phyloP scores from a whole-genome alignment of 1,284 basidiomycete genomes.

The Neotropicomus parvogracilis region DNA sequence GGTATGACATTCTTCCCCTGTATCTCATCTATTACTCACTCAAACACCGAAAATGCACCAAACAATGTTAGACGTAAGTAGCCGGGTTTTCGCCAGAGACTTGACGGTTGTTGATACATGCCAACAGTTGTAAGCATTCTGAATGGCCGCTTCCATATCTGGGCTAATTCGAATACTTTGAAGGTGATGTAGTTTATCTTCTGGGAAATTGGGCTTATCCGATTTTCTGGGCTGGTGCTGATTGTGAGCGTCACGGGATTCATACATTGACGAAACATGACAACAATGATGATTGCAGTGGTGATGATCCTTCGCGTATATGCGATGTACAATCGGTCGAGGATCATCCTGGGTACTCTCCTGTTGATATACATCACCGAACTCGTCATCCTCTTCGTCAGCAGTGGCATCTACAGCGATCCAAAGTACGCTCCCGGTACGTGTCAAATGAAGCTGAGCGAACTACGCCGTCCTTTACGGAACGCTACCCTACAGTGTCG shows the following conservation, averaged over 20 bases:
- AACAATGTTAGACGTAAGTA: slow-evolving; percentile 2
- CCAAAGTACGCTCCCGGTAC: background rate
- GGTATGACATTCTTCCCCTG: background rate
- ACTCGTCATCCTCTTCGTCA: background rate
- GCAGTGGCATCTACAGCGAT: background rate
- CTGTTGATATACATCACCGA: background rate
- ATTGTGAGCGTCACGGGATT: slow-evolving; percentile 2
- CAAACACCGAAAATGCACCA: background rate
- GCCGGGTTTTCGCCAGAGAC: background rate
- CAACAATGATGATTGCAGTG: background rate
- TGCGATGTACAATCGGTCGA: slow-evolving; percentile 1
- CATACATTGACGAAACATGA: background rate
- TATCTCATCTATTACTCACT: background rate
- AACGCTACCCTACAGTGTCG: background rate
- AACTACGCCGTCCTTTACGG: background rate
- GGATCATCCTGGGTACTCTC: background rate
- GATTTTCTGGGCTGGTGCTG: slow-evolving; percentile 1
- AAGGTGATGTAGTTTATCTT: background rate
- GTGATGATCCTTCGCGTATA: slow-evolving; percentile 10
- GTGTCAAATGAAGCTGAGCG: background rate
- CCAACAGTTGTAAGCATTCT: slow-evolving; percentile 5
- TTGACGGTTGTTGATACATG: background rate
- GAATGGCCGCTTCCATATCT: background rate
- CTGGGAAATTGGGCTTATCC: background rate
- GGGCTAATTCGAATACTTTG: background rate